A percentile compares a stretch with the other conserved stretches of the same genome.
phyloP scores from a whole-genome alignment of 2,329 filamentous ascomycete genomes.

The Colletotrichum liriopes region DNA sequence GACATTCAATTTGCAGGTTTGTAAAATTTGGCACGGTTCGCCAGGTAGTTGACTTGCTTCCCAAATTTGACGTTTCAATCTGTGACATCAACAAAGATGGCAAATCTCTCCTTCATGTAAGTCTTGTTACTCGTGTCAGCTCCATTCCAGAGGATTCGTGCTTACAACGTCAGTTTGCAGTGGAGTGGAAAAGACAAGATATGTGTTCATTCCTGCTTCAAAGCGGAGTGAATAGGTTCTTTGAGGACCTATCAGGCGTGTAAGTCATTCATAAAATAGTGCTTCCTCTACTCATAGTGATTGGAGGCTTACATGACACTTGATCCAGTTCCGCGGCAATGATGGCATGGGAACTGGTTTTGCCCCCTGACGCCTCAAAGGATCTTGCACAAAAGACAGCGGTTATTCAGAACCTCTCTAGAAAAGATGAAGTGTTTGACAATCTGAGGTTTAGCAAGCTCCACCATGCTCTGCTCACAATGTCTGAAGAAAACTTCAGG shows the following conservation, averaged over 20 bases:
- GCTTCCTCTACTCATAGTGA: neutral
- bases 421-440: neutral
- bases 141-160: neutral
- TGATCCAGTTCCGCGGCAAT: slow-evolving; percentile 1
- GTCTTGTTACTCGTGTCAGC: neutral
- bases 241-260: slow-evolving; percentile 5
- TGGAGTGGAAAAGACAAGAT: slow-evolving; percentile 6
- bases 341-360: slow-evolving; percentile 19
- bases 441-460: slow-evolving; percentile 1
- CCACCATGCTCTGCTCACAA: slow-evolving; percentile 2
- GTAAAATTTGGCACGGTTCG: neutral
- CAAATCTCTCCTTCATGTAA: slow-evolving; percentile 3
- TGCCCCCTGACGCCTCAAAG: neutral
- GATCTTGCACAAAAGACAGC: neutral
- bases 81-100: slow-evolving; percentile 15
- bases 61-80: neutral
- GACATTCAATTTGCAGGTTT: slow-evolving; percentile 3
- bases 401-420: neutral
- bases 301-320: neutral
- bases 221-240: slow-evolving; percentile 4
- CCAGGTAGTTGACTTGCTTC: neutral
- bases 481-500: neutral
- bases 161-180: neutral
- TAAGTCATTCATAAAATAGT: neutral
- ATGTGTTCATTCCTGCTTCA: slow-evolving; percentile 6